Evolutionary conservation across 257 asterid genomes (phyloP).

Genomic region (Gentiana straminea): DNA sequence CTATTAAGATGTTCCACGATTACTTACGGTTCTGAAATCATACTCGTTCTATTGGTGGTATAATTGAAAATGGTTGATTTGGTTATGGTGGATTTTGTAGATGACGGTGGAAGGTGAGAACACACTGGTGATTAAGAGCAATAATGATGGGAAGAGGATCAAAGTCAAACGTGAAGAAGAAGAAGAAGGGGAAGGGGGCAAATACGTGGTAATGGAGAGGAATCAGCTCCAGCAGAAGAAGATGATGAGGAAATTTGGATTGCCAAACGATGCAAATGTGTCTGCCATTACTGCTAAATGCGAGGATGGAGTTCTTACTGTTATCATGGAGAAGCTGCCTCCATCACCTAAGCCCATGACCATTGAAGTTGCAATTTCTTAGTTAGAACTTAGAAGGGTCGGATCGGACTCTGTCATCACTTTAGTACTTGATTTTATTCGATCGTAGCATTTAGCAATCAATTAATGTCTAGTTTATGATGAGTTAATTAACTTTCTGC

Average conservation of each 20-base stretch:
- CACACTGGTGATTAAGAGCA: conserved; percentile 60
- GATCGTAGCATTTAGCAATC: too few species aligned
- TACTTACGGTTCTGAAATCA: too few species aligned
- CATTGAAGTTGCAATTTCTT: conserved; percentile 50
- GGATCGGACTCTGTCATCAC: too few species aligned
- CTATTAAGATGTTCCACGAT: too few species aligned
- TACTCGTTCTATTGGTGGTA: too few species aligned
- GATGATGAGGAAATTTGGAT: conserved; percentile 45
- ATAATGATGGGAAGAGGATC: conserved; percentile 49
- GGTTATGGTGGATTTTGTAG: conserved; percentile 14
- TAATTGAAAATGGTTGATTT: not conserved
- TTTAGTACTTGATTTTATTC: too few species aligned
- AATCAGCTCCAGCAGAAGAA: conserved; percentile 41
- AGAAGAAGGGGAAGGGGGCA: conserved; percentile 66
- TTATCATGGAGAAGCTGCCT: conserved; percentile 62
- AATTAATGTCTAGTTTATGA: too few species aligned
- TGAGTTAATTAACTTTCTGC: too few species aligned
- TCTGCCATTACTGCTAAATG: conserved; percentile 56
- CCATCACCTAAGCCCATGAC: conserved; percentile 64
- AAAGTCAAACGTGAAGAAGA: conserved; percentile 82
- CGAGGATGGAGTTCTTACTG: conserved; percentile 59
- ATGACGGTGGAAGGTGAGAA: conserved; percentile 66
- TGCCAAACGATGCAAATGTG: conserved; percentile 45
- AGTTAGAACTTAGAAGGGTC: too few species aligned
- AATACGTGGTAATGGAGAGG: conserved; percentile 60